Evolutionary conservation across 768 basidiomycete species (phyloP).

Genomic region (Tulasnella sp.): DNA sequence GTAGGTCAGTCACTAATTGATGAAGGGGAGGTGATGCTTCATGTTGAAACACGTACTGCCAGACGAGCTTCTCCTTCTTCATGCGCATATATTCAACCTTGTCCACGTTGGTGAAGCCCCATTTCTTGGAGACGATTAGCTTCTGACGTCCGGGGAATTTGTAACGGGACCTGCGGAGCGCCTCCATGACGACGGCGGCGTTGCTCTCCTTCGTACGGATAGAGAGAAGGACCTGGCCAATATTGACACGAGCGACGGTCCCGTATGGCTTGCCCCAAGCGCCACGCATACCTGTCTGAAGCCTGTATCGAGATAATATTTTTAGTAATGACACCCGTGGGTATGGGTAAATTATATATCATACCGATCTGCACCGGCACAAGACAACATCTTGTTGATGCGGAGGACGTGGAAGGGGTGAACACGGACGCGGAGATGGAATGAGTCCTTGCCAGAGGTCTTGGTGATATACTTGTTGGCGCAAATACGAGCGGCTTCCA

Average conservation of each 20-base stretch:
- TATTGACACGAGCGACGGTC: constrained; percentile 93
- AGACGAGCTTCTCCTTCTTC: constrained; percentile 81
- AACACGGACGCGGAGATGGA: constrained; percentile 93
- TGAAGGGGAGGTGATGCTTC: background rate
- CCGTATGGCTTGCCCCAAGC: constrained; percentile 99
- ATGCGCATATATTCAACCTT: constrained; percentile 80
- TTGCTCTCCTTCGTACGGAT: constrained; percentile 88
- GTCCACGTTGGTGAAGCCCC: constrained; percentile 95
- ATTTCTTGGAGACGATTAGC: constrained; percentile 94
- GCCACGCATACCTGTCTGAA: constrained; percentile 97
- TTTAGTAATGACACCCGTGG: too few relatives aligned
- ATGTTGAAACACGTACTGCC: constrained; percentile 61
- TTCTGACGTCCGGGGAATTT: constrained; percentile 99
- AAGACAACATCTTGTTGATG: constrained; percentile 99
- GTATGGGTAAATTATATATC: too few relatives aligned
- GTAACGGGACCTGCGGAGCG: constrained; percentile 93
- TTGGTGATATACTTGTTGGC: constrained; percentile 99
- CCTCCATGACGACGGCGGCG: constrained; percentile 85
- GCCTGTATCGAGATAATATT: constrained; percentile 33
- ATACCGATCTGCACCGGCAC: constrained; percentile 98
- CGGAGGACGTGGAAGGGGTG: constrained; percentile 99
- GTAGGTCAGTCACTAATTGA: background rate
- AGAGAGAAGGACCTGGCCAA: constrained; percentile 87
- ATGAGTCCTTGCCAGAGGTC: constrained; percentile 95
- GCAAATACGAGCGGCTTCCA: constrained; percentile 97